A percentile compares a stretch with the other conserved stretches of the same genome.
These are phyloP conservation scores for Lonicera japonica DNA, from an alignment of 129 eudicot species.

Conservation along the genomic window DNA sequence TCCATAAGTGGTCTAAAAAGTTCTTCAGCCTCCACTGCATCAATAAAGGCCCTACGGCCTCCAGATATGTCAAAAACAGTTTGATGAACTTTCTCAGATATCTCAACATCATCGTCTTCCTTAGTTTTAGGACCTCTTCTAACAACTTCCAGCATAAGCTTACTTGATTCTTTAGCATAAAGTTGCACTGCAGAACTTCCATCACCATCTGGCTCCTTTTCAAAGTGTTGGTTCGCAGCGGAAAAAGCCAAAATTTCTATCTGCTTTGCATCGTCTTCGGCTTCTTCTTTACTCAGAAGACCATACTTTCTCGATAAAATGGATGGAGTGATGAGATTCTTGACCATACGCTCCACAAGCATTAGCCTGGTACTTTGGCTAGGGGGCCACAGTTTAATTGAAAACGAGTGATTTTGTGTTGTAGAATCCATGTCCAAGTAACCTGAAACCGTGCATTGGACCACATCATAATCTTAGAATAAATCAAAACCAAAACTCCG, in stretches of 20 bases:
- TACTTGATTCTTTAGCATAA: constrained; percentile 67
- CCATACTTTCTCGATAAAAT: constrained; percentile 63
- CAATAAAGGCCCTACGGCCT: constrained; percentile 37
- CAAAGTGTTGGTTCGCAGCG: constrained; percentile 48
- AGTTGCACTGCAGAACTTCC: constrained; percentile 61
- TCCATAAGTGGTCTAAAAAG: constrained; percentile 36
- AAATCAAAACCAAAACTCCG: not conserved
- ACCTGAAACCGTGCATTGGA: constrained; percentile 17
- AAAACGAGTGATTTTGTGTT: constrained; percentile 14
- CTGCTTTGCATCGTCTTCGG: constrained; percentile 53
- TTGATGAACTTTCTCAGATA: constrained; percentile 15
- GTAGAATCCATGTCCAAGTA: constrained; percentile 36
- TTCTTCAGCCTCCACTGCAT: constrained; percentile 42
- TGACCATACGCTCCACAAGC: constrained; percentile 56
- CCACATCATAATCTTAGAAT: not conserved
- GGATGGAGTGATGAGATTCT: constrained; percentile 59
- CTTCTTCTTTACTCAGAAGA: constrained; percentile 58
- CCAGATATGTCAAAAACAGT: constrained; percentile 61
- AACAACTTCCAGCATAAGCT: constrained; percentile 59
- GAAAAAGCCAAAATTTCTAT: constrained; percentile 54
- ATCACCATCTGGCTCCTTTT: constrained; percentile 61
- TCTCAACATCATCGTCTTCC: constrained; percentile 19
- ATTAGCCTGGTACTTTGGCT: constrained; percentile 45
- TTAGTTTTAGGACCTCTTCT: constrained; percentile 47
- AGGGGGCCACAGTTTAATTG: constrained; percentile 73